phyloP scores from a whole-genome alignment of 495 filamentous ascomycete genomes.

The Penicillium cinerascens region DNA sequence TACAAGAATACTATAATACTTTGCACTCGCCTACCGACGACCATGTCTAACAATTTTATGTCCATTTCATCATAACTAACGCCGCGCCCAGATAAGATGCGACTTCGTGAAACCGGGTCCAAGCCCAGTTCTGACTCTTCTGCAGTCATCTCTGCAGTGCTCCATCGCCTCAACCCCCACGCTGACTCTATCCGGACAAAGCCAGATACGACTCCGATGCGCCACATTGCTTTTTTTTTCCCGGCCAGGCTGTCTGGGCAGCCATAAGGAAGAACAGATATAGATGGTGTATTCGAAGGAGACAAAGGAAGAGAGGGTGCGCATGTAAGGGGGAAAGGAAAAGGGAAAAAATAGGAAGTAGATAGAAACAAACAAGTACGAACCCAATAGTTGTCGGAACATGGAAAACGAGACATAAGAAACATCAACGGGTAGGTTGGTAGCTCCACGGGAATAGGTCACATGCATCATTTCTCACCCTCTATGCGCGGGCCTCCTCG shows the following conservation, averaged over 20 bases:
- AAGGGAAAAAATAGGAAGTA: conserved; percentile 11
- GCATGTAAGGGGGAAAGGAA: conserved; percentile 14
- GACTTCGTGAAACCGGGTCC: conserved; percentile 29
- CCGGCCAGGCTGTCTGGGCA: conserved; percentile 5
- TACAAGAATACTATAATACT: too few relatives aligned
- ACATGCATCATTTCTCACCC: conserved; percentile 26
- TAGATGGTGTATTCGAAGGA: conserved; percentile 3
- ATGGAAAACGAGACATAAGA: conserved; percentile 21
- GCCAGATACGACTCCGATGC: conserved; percentile 39
- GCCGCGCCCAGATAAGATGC: conserved; percentile 29
- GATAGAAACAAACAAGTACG: conserved; percentile 12
- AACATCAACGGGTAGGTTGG: conserved; percentile 18
- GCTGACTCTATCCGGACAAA: conserved; percentile 25
- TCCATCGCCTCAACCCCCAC: conserved; percentile 4
- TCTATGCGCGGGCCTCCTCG: conserved; percentile 45
- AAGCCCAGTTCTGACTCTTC: conserved; percentile 3
- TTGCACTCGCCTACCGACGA: too few relatives aligned
- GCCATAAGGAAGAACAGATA: conserved; percentile 7
- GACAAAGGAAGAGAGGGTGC: conserved; percentile 2
- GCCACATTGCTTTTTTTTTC: conserved; percentile 27
- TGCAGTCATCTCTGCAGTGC: conserved; percentile 14
- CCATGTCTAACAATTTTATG: conserved; percentile 32
- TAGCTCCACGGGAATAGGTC: conserved; percentile 18
- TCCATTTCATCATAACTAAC: conserved; percentile 42
- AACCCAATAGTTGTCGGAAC: conserved; percentile 14